Evolutionary conservation across 768 basidiomycete genomes (phyloP).

Genomic region (Xerocomus brunneocitrinus): DNA sequence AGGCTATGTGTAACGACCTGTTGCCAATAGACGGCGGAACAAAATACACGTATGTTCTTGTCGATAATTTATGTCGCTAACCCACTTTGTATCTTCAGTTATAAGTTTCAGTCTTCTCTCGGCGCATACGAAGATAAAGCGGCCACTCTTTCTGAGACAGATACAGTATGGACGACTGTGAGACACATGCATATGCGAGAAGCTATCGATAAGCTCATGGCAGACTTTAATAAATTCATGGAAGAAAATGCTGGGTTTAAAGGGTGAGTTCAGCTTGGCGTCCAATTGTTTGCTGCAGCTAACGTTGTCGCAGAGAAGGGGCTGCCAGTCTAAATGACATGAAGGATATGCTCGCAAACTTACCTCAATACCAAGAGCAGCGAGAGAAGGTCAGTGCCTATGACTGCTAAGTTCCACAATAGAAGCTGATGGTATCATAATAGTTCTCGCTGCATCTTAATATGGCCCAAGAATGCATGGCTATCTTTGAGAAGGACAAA

Average conservation of each 20-base stretch:
- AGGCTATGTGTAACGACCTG: constrained; percentile 97
- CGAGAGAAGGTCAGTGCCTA: constrained; percentile 71
- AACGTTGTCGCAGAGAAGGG: constrained; percentile 48
- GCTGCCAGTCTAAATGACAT: constrained; percentile 92
- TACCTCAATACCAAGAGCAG: constrained; percentile 94
- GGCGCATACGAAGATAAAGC: constrained; percentile 87
- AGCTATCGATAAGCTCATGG: constrained; percentile 95
- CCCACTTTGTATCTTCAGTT: constrained; percentile 42
- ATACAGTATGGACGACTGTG: constrained; percentile 87
- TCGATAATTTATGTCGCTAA: constrained; percentile 9
- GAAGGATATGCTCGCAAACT: constrained; percentile 96
- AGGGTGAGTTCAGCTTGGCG: constrained; percentile 49
- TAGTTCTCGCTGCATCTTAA: constrained; percentile 95
- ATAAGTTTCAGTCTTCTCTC: constrained; percentile 86
- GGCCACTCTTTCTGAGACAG: constrained; percentile 79
- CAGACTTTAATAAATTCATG: constrained; percentile 91
- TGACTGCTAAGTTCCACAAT: neutral
- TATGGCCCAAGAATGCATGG: constrained; percentile 98
- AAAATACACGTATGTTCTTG: constrained; percentile 72
- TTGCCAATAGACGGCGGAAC: constrained; percentile 83
- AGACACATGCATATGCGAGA: constrained; percentile 99
- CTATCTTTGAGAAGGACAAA: constrained; percentile 83
- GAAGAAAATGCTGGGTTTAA: constrained; percentile 93
- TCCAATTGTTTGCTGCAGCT: neutral
- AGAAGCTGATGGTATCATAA: neutral